Evolutionary conservation across 225 moss, liverwort and hornwort species (phyloP).

Genomic region (Sphagnum contortum): DNA sequence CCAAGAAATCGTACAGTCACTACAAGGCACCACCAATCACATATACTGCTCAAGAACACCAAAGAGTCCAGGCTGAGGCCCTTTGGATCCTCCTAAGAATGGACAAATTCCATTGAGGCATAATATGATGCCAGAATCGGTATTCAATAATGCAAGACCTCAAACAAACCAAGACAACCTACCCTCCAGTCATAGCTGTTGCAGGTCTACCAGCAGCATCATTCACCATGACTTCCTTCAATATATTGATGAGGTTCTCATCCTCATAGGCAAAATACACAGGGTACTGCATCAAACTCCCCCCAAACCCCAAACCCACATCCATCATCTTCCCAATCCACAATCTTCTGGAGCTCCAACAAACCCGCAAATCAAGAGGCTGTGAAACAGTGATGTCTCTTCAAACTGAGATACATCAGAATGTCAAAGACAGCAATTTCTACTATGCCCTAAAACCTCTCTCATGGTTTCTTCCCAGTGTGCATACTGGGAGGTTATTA

Average conservation of each 20-base stretch:
- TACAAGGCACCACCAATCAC: neutral
- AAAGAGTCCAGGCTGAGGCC: neutral
- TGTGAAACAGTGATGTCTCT: no score
- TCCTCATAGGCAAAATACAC: slow-evolving; percentile 87
- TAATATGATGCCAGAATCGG: no score
- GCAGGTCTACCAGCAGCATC: slow-evolving; percentile 95
- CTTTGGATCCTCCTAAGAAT: no score
- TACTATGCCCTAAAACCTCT: no score
- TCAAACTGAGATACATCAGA: no score
- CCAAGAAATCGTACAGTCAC: neutral
- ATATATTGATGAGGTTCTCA: slow-evolving; percentile 36
- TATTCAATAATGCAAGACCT: no score
- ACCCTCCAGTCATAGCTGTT: slow-evolving; percentile 90
- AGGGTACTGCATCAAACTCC: slow-evolving; percentile 62
- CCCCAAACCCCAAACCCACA: neutral
- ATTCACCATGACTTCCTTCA: slow-evolving; percentile 64
- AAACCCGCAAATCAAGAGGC: neutral
- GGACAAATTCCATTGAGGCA: no score
- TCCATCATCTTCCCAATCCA: no score
- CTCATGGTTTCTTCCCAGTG: neutral
- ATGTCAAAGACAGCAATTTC: no score
- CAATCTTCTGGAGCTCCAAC: neutral
- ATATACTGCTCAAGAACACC: neutral
- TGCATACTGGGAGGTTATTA: slow-evolving; percentile 66
- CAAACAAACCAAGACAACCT: slow-evolving; percentile 1